Percentiles rank a stretch among this genome's conserved stretches.
phyloP scores from a whole-genome alignment of 2,329 filamentous ascomycete species.

The Colletotrichum theobromicola region DNA sequence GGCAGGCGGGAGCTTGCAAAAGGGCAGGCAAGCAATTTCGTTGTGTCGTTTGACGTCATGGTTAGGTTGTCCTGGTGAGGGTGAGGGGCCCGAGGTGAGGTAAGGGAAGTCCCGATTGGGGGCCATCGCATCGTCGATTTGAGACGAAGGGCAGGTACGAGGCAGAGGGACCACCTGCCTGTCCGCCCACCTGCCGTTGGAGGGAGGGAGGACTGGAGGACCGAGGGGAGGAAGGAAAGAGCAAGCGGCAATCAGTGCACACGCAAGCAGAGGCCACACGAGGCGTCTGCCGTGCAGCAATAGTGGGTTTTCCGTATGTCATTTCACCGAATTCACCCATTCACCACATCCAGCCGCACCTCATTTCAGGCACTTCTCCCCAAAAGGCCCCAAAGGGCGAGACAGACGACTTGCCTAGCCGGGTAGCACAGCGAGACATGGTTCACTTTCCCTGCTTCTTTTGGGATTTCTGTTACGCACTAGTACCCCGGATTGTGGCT shows the following conservation, averaged over 20 bases:
- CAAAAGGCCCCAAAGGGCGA: neutral
- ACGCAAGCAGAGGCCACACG: neutral
- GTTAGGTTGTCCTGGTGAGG: neutral
- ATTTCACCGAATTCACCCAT: neutral
- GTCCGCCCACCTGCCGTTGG: neutral
- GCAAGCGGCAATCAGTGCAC: neutral
- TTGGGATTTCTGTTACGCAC: slow-evolving; percentile 1
- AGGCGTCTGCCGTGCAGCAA: neutral
- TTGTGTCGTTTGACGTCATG: slow-evolving; percentile 13
- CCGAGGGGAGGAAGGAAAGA: neutral
- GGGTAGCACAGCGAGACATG: neutral
- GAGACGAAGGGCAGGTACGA: neutral
- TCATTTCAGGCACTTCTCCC: neutral
- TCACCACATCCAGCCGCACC: neutral
- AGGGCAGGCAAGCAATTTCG: neutral
- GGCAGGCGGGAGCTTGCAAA: neutral
- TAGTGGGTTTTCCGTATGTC: slow-evolving; percentile 8
- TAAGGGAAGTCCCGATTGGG: neutral
- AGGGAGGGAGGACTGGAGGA: neutral
- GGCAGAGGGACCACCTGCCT: neutral
- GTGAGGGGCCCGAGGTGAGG: neutral
- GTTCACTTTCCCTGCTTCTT: neutral
- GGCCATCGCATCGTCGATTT: neutral
- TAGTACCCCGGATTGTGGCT: slow-evolving; percentile 17
- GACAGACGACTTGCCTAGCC: neutral